phyloP scores from a whole-genome alignment of 805 yeast species.

The Priceomyces carsonii region DNA sequence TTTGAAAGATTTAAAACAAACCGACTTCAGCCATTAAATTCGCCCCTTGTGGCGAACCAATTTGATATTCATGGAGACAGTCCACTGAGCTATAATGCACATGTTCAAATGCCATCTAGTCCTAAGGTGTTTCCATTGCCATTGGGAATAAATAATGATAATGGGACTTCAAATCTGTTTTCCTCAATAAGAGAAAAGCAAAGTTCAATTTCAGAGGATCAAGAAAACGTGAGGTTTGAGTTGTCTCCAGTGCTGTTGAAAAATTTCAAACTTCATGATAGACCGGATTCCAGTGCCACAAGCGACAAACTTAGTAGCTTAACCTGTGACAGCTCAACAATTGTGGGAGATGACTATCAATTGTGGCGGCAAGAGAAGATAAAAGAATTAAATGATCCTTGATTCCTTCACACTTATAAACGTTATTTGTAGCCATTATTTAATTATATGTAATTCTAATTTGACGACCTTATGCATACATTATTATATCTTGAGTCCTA shows the following conservation, averaged over 20 bases:
- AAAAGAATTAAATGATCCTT: constrained; percentile 19
- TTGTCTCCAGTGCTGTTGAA: constrained; percentile 13
- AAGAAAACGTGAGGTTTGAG: constrained; percentile 14
- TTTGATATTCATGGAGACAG: constrained; percentile 2
- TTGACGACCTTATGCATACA: constrained; percentile 4
- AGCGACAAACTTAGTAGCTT: constrained; percentile 15
- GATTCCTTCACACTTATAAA: neutral
- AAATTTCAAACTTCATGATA: neutral
- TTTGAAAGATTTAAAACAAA: constrained; percentile 6
- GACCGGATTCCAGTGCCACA: neutral
- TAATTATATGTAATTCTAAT: constrained; percentile 4
- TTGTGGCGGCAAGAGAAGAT: constrained; percentile 41
- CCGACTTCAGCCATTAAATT: constrained; percentile 17
- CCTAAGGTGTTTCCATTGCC: constrained; percentile 16
- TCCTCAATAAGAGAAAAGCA: too few species aligned
- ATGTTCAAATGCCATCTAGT: constrained; percentile 2
- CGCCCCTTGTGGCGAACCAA: constrained; percentile 14
- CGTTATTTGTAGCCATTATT: neutral
- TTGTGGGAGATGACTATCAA: constrained; percentile 41
- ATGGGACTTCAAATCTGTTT: too few species aligned
- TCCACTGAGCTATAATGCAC: constrained; percentile 5
- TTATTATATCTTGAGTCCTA: constrained; percentile 2
- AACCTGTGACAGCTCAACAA: constrained; percentile 38
- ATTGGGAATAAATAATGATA: too few species aligned
- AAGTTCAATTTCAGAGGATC: too few species aligned